phyloP scores from a whole-genome alignment of 805 yeast species.

The Cyberlindnera meyerae region DNA sequence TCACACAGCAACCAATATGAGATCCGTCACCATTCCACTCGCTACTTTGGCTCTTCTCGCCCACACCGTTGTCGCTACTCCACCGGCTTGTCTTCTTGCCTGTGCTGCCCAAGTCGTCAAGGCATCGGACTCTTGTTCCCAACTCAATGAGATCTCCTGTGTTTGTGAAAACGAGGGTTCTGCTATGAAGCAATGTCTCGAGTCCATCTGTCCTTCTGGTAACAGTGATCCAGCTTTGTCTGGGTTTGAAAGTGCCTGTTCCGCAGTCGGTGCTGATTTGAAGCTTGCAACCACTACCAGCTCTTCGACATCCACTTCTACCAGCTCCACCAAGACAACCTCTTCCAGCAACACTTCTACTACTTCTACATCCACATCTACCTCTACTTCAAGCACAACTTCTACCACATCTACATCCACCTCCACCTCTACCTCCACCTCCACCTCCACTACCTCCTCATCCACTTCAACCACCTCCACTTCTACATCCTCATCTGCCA shows the following conservation, averaged over 20 bases:
- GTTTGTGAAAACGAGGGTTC: conserved; percentile 55
- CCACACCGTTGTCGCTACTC: conserved; percentile 45
- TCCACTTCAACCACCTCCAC: conserved; percentile 12
- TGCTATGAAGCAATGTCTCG: conserved; percentile 58
- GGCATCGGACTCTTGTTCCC: conserved; percentile 45
- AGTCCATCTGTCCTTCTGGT: conserved; percentile 63
- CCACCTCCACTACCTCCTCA: conserved; percentile 13
- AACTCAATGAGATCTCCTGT: conserved; percentile 62
- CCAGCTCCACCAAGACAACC: conserved; percentile 3
- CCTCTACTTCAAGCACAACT: conserved; percentile 15
- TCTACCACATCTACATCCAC: conserved; percentile 13
- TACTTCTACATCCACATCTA: conserved; percentile 20
- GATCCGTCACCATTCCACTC: conserved; percentile 7
- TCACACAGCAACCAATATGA: conserved; percentile 4
- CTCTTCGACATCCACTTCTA: neutral
- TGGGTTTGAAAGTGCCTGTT: conserved; percentile 53
- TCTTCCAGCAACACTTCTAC: conserved; percentile 15
- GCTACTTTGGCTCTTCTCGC: conserved; percentile 20
- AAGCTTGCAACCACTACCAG: neutral
- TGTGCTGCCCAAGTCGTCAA: conserved; percentile 73
- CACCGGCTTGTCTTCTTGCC: conserved; percentile 90
- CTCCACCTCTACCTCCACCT: conserved; percentile 9
- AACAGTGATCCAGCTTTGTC: conserved; percentile 52
- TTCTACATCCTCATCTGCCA: no score
- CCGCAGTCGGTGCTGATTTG: conserved; percentile 35